Conservation (phyloP, 352 stramenopile species). For the Phytophthora ohioensis region DNA sequence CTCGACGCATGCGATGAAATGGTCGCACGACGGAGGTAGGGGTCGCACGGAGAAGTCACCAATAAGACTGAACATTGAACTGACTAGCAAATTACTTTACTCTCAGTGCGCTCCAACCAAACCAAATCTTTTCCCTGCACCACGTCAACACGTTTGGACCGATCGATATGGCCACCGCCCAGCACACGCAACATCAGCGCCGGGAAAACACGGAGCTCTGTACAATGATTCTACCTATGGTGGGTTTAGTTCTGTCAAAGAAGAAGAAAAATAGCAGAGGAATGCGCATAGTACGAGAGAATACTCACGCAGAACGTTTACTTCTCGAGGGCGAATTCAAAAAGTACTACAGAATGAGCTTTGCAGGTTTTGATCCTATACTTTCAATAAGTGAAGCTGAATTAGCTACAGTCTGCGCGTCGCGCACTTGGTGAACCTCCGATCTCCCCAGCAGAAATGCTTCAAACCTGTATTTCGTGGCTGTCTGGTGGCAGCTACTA, state of each 20-base stretch:
- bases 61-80: too few species aligned
- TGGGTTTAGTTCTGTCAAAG: neutral
- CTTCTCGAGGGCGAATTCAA: constrained; percentile 16
- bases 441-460: constrained; percentile 12
- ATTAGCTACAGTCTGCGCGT: constrained; percentile 10
- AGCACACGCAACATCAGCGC: too few species aligned
- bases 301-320: constrained; percentile 5
- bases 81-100: too few species aligned
- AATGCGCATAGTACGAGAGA: neutral
- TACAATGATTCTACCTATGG: neutral
- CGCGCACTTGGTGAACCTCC: constrained; percentile 4
- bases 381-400: neutral
- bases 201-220: neutral
- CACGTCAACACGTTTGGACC: too few species aligned
- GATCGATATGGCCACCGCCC: too few species aligned
- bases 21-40: too few species aligned
- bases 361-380: neutral
- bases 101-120: too few species aligned
- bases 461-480: constrained; percentile 15
- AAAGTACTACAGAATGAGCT: constrained; percentile 17
- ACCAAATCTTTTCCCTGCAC: too few species aligned
- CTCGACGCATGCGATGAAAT: too few species aligned
- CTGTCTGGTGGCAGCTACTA: constrained; percentile 21
- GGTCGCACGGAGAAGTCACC: too few species aligned
- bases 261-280: neutral